Conservation (phyloP, 139 green algal species). For the Tetraselmis striata region DNA sequence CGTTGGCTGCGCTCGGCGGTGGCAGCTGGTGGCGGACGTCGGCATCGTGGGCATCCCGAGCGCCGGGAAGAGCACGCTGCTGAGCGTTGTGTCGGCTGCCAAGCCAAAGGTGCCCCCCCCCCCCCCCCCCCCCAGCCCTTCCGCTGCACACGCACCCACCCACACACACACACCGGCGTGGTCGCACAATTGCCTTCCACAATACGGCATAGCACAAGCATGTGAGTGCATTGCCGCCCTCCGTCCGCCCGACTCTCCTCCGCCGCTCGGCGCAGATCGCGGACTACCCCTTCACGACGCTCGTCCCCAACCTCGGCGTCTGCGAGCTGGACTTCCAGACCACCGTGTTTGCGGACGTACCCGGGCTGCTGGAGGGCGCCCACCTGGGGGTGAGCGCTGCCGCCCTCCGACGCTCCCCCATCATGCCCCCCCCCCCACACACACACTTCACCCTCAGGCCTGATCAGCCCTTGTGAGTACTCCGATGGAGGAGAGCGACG, state of each 20-base stretch:
- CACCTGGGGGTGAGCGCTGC: constrained; percentile 49
- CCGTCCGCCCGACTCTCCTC: too few species aligned
- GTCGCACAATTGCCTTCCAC: too few species aligned
- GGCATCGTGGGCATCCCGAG: constrained; percentile 93
- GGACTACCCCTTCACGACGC: constrained; percentile 97
- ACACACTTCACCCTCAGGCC: background rate
- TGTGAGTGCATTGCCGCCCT: too few species aligned
- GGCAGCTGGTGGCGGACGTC: constrained; percentile 84
- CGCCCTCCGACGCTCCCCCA: too few species aligned
- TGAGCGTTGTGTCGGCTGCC: constrained; percentile 57
- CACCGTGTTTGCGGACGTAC: constrained; percentile 78
- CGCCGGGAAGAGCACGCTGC: constrained; percentile 86
- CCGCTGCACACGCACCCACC: too few species aligned
- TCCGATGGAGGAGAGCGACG: too few species aligned
- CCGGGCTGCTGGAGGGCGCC: constrained; percentile 91
- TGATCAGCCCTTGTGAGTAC: background rate
- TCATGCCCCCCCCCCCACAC: too few species aligned
- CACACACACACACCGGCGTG: too few species aligned
- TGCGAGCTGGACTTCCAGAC: constrained; percentile 77
- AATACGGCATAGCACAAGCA: too few species aligned
- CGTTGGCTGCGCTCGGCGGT: too few species aligned
- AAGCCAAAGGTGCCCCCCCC: constrained; percentile 72
- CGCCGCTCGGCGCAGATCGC: too few species aligned
- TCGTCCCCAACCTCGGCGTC: constrained; percentile 94
- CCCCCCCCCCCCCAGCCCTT: too few species aligned